A percentile compares a stretch with the other conserved stretches of the same genome.
Evolutionary conservation across 2,329 filamentous ascomycete genomes (phyloP).

Genomic region (Penicillium olsonii): DNA sequence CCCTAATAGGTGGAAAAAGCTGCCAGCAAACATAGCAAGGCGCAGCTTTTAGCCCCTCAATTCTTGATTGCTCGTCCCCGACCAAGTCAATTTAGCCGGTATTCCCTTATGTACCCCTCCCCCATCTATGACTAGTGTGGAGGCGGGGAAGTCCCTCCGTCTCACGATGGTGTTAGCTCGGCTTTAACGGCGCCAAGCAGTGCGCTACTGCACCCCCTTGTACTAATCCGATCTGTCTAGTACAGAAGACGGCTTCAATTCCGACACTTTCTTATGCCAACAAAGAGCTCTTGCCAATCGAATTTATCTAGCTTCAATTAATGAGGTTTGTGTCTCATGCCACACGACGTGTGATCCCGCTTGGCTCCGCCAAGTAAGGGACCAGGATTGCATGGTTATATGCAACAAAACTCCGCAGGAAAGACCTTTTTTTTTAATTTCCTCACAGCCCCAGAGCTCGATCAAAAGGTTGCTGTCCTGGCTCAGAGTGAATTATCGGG

Average conservation of each 20-base stretch:
- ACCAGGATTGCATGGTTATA: not conserved
- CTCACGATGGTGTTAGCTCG: conserved; percentile 18
- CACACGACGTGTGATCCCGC: not conserved
- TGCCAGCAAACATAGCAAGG: not conserved
- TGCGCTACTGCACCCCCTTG: conserved; percentile 1
- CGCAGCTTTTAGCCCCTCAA: not conserved
- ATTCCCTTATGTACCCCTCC: not conserved
- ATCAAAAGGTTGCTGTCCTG: not conserved
- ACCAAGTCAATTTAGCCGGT: conserved; percentile 11
- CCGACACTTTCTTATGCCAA: conserved; percentile 1
- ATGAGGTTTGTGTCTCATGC: not conserved
- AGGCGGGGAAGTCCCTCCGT: conserved; percentile 18
- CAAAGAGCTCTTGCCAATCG: not conserved
- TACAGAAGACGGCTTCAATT: conserved; percentile 13
- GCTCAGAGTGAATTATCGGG: not conserved
- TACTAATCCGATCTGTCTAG: not conserved
- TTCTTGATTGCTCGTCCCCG: not conserved
- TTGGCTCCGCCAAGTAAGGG: not conserved
- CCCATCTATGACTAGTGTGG: not conserved
- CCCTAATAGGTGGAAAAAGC: conserved; percentile 20
- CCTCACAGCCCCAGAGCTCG: not conserved
- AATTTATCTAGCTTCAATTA: not conserved
- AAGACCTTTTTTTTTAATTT: not conserved
- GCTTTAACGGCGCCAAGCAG: not conserved
- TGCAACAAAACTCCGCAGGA: conserved; percentile 1